phyloP scores from a whole-genome alignment of 306 rosid genomes.

The Sechiopsis laciniata region DNA sequence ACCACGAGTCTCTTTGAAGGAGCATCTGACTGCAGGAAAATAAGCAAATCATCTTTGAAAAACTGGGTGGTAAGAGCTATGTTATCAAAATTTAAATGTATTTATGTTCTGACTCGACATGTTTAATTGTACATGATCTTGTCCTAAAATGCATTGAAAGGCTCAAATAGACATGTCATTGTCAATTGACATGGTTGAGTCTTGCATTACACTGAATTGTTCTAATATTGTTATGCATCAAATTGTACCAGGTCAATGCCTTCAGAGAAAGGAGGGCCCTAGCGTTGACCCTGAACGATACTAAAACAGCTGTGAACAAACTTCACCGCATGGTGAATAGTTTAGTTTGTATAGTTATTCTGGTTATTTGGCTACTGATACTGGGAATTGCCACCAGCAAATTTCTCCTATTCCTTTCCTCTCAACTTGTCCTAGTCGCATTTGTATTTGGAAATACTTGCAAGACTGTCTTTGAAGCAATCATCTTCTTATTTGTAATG shows the following conservation, averaged over 20 bases:
- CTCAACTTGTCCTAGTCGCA: slow-evolving; percentile 15
- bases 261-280: slow-evolving; percentile 90
- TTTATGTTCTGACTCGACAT: not conserved
- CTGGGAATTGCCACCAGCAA: slow-evolving; percentile 71
- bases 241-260: slow-evolving; percentile 60
- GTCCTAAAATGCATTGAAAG: not conserved
- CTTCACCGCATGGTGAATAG: slow-evolving; percentile 72
- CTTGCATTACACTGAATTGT: not conserved
- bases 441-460: no score
- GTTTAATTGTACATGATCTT: not conserved
- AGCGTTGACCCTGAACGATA: slow-evolving; percentile 49
- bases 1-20: slow-evolving; percentile 77
- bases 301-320: slow-evolving; percentile 20
- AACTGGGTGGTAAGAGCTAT: slow-evolving; percentile 78
- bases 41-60: slow-evolving; percentile 68
- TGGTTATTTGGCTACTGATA: slow-evolving; percentile 65
- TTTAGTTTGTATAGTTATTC: slow-evolving; percentile 44
- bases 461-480: no score
- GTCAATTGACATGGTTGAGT: not conserved
- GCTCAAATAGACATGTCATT: not conserved
- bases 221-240: not conserved
- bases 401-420: slow-evolving; percentile 63
- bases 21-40: slow-evolving; percentile 50
- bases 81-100: not conserved
- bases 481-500: no score